phyloP scores from a whole-genome alignment of 352 stramenopile genomes.

The Peronosclerospora sorghi region DNA sequence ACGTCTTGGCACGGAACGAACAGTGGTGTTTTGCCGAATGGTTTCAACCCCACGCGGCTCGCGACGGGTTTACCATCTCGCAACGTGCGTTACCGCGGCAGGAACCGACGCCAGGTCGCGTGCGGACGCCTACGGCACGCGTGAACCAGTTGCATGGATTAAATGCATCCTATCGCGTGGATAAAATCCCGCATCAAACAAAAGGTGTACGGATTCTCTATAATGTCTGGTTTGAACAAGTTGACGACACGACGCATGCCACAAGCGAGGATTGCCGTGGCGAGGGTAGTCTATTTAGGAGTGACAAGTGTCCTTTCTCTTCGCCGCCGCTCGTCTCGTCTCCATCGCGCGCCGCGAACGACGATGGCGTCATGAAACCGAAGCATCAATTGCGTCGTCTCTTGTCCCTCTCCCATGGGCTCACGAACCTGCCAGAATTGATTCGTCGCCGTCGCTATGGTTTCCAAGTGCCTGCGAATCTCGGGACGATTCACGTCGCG shows the following conservation, averaged over 20 bases:
- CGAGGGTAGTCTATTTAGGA: no score
- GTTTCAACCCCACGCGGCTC: conserved; percentile 16
- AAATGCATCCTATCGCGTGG: conserved; percentile 22
- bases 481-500: conserved; percentile 4
- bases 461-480: conserved; percentile 10
- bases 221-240: conserved; percentile 20
- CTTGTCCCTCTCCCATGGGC: conserved; percentile 6
- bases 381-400: conserved; percentile 19
- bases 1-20: conserved; percentile 21
- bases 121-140: conserved; percentile 12
- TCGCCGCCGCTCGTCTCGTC: conserved; percentile 3
- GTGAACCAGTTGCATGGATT: conserved; percentile 31
- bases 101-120: conserved; percentile 9
- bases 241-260: conserved; percentile 1
- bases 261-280: no score
- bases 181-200: conserved; percentile 17
- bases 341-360: neutral
- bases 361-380: neutral
- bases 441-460: conserved; percentile 16
- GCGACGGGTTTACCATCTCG: conserved; percentile 25
- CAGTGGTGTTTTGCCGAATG: conserved; percentile 29
- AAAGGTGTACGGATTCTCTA: conserved; percentile 29
- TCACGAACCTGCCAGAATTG: conserved; percentile 15
- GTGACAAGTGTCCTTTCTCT: conserved; percentile 1
- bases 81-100: conserved; percentile 13